Evolutionary conservation across 2,329 filamentous ascomycete genomes (phyloP), one percentile per base, ranked within the genome.

Genomic region (Fusarium abutilonis): DNA sequence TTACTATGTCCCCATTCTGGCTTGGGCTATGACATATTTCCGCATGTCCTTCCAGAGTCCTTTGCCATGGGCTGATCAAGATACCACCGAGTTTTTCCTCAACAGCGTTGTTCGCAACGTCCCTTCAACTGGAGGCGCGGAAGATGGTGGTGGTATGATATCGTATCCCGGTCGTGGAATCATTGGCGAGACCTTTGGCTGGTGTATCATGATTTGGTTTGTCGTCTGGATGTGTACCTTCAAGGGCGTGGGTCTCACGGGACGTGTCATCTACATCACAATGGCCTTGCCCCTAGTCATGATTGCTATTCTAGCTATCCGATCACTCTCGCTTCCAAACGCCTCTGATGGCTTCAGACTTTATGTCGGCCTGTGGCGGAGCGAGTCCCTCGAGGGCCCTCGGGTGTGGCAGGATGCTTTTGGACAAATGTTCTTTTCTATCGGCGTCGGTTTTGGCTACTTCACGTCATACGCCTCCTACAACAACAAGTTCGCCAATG

Each of bases 21-120:
- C 80, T 3, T 85, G 81, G 80, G 82, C 83, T 40, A 83, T 84
- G 81, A 76, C 74, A n/a, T 85, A 84, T 56, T 85, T 85, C 60
- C 78, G 82, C 1, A 73, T 77, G 35, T 83, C 81, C 1, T 85
- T 85, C 56, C 75, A 72, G 10, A 82, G 77, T 34, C 82, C 83
- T 0, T 63, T 86, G 8, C 83, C 83, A 0, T 85, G 83, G 83
- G 72, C 75, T 2, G 75, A 72, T 1, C 1, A 38, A 11, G 41
- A 60, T 3, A 60, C 56, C 0, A 1, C 1, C 2, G 6, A n/a
- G 0, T 60, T 60, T 9, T 60, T 60, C 2, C 23, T 14, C 1
- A 3, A 60, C 2, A 72, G 78, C 31, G 79, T 83, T 4, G 73
- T 84, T 4, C 60, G 63, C 1, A 70, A 70, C 4, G 34, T 42